Evolutionary conservation across 1,139 yeast species (phyloP), one percentile per base, ranked within the genome.

Genomic region (Taphrina betulina): DNA sequence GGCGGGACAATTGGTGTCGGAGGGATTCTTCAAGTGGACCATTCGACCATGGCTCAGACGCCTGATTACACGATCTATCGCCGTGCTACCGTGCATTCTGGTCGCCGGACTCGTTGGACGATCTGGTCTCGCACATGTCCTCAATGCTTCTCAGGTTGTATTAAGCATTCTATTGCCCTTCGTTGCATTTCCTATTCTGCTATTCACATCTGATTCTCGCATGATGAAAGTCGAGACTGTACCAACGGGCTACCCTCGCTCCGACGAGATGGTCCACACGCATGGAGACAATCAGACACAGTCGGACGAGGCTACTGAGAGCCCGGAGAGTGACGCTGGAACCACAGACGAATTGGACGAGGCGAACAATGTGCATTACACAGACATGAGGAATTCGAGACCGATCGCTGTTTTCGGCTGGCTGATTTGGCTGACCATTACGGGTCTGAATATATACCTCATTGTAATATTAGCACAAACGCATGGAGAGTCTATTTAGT

Each of bases 1-100:
- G 66, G 95, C 97, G 0, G 96, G 98, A 19, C 98, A 92, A 69
- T 88, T 90, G 81, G 96, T 92, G 1, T 82, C 89, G 65, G 97
- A 92, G 68, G 98, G 98, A 0, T 94, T 90, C 65, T 75, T 90
- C 45, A 76, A 79, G 60, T 88, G 96, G 92, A 75, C 85, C 1
- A 76, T 90, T 61, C 82, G 86, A 29, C 97, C 98, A 1, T 92
- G 94, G 74, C 74, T 85, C 2, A 80, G 96, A 58, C 78, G 97
- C 62, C 73, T 92, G 48, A 74, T 88, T 23, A 92, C 98, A 0
- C 77, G 98, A 64, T 77, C 82, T 5, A 74, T 92, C 34, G 96
- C 98, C 1, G 85, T 92, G 51, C 76, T 85, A 1, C 98, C 98
- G 1, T 92, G 97, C 71, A 72, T 92, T 23, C 70, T 84, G 37